Percentiles rank a stretch among this genome's conserved stretches.
Evolutionary conservation across 2,329 filamentous ascomycete species (phyloP).

Genomic region (Paraphoma chrysanthemicola): DNA sequence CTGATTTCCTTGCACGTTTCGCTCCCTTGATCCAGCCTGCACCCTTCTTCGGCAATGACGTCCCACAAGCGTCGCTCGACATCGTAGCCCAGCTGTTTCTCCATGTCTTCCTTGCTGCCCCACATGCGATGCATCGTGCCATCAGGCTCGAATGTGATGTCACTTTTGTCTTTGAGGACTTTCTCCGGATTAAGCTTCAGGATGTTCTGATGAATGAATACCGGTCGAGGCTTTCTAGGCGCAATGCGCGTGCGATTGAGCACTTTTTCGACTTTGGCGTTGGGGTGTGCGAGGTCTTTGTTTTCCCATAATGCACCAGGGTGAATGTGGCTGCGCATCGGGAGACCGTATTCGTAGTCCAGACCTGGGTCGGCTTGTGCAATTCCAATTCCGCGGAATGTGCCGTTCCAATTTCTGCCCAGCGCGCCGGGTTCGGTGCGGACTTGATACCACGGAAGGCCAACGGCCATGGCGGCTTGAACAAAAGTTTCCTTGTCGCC

Average conservation of each 20-base stretch:
- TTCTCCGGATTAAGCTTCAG: constrained; percentile 23
- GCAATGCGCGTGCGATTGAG: constrained; percentile 6
- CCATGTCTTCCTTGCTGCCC: constrained; percentile 16
- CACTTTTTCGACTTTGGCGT: constrained; percentile 4
- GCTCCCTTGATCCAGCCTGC: constrained; percentile 14
- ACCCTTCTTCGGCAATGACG: constrained; percentile 26
- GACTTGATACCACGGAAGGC: constrained; percentile 51
- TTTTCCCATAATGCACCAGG: constrained; percentile 10
- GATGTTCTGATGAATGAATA: constrained; percentile 33
- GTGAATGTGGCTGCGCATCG: constrained; percentile 25
- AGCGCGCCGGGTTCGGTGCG: constrained; percentile 40
- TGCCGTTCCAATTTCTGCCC: constrained; percentile 29
- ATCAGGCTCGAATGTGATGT: constrained; percentile 11
- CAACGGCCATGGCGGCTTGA: constrained; percentile 53
- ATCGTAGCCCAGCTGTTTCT: constrained; percentile 29
- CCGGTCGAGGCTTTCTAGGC: constrained; percentile 9
- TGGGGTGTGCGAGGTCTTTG: constrained; percentile 6
- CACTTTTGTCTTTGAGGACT: constrained; percentile 13
- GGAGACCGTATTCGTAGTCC: constrained; percentile 26
- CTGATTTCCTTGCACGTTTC: constrained; percentile 18
- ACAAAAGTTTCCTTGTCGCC: constrained; percentile 61
- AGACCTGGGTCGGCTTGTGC: constrained; percentile 25
- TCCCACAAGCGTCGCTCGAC: constrained; percentile 35
- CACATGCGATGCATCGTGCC: constrained; percentile 27
- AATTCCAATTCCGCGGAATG: constrained; percentile 18